Base-by-base conservation (phyloP, 208 protist species). In the Leptomonas seymouri region DNA sequence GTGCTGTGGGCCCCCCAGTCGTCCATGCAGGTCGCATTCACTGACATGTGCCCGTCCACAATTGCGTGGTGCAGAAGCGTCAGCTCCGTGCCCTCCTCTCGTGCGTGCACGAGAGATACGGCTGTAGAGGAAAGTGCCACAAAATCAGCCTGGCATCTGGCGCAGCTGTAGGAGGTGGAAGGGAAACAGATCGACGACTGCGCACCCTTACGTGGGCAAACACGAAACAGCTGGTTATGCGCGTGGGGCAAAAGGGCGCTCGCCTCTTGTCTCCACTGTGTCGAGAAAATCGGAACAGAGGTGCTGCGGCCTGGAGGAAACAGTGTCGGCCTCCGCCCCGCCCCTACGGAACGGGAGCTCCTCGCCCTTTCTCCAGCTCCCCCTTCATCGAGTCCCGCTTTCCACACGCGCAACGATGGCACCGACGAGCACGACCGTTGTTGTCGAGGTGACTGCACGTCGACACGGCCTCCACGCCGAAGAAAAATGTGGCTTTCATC, bases 1-100 rank as follows among this genome's bases (percentile, higher is more conserved):
- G 65, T 72, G 44, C 61, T 46, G 46, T 84, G 57, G 9, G 57
- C 45, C 7, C 86, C 86, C 81, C 86, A 94, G 66, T 67, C 73
- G 53, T 86, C 82, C 48, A 86, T 67, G 21, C 69, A 78, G 0
- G 72, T 81, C 6, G 88, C 85, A 48, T 90, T 91, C 4, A 82
- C 74, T 0, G 48, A 36, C 44, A 74, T 36, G 30, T 62, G 57
- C 11, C 67, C 31, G 6, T 67, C 70, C 23, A 74, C 74, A 31
- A n/a, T 18, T 25, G 57, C 50, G 67, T 60, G 45, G 14, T 64
- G 69, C 53, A 74, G 23, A 16, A 41, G 30, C 3, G 28, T 44
- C 8, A 78, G 68, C 12, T 71, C 60, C 8, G 66, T 54, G 20
- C 71, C 72, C 27, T 57, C 62, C 5, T 78, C 78, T 11, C 71